These are phyloP conservation scores for Termitomyces sp. DNA, from an alignment of 768 basidiomycete species.

Conservation along the genomic window DNA sequence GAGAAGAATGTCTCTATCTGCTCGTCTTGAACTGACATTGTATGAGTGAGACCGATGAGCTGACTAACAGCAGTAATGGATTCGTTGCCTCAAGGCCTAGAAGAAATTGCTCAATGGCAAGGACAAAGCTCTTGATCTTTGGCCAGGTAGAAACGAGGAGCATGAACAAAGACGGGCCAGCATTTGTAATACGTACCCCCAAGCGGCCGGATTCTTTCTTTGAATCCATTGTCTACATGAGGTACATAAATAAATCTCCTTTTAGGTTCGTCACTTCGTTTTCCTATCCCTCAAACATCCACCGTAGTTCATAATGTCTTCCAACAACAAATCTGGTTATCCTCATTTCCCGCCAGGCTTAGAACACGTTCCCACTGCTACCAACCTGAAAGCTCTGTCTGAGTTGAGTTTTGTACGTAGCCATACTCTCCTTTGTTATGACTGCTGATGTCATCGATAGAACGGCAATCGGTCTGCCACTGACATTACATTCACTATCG, in stretches of 20 bases:
- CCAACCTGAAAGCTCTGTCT: constrained; percentile 1
- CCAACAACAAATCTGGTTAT: neutral
- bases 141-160: neutral
- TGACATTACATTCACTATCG: neutral
- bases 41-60: no score
- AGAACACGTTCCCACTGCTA: neutral
- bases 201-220: neutral
- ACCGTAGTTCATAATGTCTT: neutral
- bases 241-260: neutral
- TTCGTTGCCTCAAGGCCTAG: neutral
- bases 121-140: neutral
- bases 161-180: neutral
- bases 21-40: neutral
- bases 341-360: neutral
- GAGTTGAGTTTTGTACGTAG: neutral
- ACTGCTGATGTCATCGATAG: neutral
- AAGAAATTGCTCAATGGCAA: neutral
- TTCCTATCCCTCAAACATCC: neutral
- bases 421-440: neutral
- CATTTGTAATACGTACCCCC: neutral
- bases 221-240: neutral
- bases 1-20: no score
- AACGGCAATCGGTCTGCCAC: neutral
- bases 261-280: neutral
- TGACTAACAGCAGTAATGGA: neutral